Evolutionary conservation across 176 grass and related monocot genomes (phyloP), one percentile per base, ranked within the genome.

Genomic region (Saccharum spontaneum): DNA sequence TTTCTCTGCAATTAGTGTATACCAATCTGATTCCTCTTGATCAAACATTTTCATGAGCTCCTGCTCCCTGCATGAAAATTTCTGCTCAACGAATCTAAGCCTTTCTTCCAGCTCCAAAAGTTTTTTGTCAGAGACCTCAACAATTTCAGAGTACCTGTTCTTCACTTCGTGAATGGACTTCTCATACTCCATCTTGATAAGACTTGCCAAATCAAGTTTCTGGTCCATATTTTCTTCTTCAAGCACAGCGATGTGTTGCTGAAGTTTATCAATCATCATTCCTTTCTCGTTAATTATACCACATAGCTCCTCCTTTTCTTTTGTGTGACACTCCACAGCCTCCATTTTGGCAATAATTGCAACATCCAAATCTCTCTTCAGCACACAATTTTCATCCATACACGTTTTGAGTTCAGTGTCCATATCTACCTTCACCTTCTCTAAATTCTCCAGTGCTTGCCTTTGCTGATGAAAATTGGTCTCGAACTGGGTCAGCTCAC

Each of bases 21-120:
- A 88, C 90, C 86, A 92, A 87, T 88, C 87, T 46, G 76, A 66
- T 84, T 86, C 89, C 71, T 92, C 93, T 82, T 90, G 82, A 75
- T 92, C 90, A 48, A 95, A 86, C 60, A 71, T 82, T 30, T 76
- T 78, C 85, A 84, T 88, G 28, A 86, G 63, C 70, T 83, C 88
- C 41, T 80, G 76, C 79, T 88, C 80, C 64, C 80, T 88, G 11
- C 66, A 36, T 45, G 54, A 43, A 28, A 78, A 92, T 22, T 92
- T 86, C 57, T 92, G 90, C 82, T 92, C 86, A 64, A 88, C 71
- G 16, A 74, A 82, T 84, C 45, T 44, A 6, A 92, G 66, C 84
- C 79, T 90, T 70, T 59, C 84, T 77, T 90, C 72, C 15, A 93
- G 78, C 36, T 87, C 88, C 81, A 82, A 61, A 60, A 87, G 61